These are phyloP conservation scores for Solanum virginianum DNA, from an alignment of 257 asterid species.

Conservation along the genomic window DNA sequence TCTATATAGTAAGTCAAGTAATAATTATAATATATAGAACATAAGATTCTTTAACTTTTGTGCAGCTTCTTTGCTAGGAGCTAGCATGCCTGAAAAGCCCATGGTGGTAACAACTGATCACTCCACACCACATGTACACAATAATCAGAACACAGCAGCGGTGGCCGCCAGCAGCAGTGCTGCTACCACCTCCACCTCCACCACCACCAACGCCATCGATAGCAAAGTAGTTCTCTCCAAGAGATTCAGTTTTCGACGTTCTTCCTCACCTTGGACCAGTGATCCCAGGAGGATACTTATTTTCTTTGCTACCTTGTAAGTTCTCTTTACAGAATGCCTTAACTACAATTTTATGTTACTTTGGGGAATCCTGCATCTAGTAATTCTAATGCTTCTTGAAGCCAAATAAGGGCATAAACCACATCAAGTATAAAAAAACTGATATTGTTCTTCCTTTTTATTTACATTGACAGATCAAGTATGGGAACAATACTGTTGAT, in stretches of 20 bases:
- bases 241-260: slow-evolving; percentile 42
- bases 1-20: too few species aligned
- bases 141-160: slow-evolving; percentile 52
- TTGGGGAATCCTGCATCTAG: not conserved
- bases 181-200: not conserved
- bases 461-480: slow-evolving; percentile 26
- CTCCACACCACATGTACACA: slow-evolving; percentile 21
- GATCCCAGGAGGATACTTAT: slow-evolving; percentile 64
- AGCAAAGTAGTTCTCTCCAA: slow-evolving; percentile 14
- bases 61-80: slow-evolving; percentile 43
- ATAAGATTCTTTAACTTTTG: not conserved
- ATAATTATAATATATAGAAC: not conserved
- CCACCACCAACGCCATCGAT: slow-evolving; percentile 9
- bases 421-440: not conserved
- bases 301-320: slow-evolving; percentile 68
- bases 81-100: slow-evolving; percentile 59
- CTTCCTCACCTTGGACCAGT: slow-evolving; percentile 19
- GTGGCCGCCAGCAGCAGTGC: slow-evolving; percentile 14
- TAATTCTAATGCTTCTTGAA: not conserved
- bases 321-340: not conserved
- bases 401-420: not conserved
- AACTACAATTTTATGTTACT: not conserved
- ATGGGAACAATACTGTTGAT: slow-evolving; percentile 32
- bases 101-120: slow-evolving; percentile 26
- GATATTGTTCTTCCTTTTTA: not conserved